These are phyloP conservation scores for Punctularia strigosozonata DNA, from an alignment of 768 basidiomycete genomes.

Conservation along the genomic window DNA sequence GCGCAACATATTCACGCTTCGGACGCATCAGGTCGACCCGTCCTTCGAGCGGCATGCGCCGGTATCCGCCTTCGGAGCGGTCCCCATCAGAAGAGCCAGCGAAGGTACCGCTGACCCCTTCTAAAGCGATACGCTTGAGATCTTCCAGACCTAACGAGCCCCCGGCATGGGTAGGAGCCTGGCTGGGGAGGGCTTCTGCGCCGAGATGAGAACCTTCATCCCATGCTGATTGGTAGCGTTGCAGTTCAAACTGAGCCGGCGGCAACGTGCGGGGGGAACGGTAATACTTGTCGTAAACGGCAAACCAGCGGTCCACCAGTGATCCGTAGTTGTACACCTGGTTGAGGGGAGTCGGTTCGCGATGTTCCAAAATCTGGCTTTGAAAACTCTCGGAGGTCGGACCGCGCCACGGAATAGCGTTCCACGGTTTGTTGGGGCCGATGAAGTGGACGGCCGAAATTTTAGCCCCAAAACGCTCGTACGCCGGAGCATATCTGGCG, in stretches of 20 bases:
- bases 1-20: slow-evolving; percentile 10
- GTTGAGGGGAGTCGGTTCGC: slow-evolving; percentile 14
- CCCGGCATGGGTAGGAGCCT: neutral
- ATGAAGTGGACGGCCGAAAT: slow-evolving; percentile 91
- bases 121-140: slow-evolving; percentile 47
- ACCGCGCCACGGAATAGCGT: slow-evolving; percentile 55
- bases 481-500: slow-evolving; percentile 88
- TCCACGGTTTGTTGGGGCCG: slow-evolving; percentile 94
- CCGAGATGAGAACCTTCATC: slow-evolving; percentile 35
- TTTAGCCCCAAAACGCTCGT: slow-evolving; percentile 81
- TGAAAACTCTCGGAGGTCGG: slow-evolving; percentile 32
- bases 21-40: slow-evolving; percentile 81
- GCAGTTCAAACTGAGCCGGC: slow-evolving; percentile 44
- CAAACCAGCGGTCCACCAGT: slow-evolving; percentile 85
- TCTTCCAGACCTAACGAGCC: slow-evolving; percentile 47
- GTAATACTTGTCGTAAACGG: slow-evolving; percentile 81
- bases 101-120: slow-evolving; percentile 31
- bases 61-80: slow-evolving; percentile 59
- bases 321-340: slow-evolving; percentile 66
- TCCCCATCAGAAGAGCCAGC: slow-evolving; percentile 4
- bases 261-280: slow-evolving; percentile 41
- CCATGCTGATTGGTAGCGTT: slow-evolving; percentile 69
- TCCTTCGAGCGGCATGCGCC: slow-evolving; percentile 75
- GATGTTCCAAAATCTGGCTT: slow-evolving; percentile 18
- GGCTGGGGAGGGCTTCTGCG: slow-evolving; percentile 22